Evolutionary conservation across 768 basidiomycete species (phyloP), one percentile per base, ranked within the genome.

Genomic region (Leucocoprinus leucothites): DNA sequence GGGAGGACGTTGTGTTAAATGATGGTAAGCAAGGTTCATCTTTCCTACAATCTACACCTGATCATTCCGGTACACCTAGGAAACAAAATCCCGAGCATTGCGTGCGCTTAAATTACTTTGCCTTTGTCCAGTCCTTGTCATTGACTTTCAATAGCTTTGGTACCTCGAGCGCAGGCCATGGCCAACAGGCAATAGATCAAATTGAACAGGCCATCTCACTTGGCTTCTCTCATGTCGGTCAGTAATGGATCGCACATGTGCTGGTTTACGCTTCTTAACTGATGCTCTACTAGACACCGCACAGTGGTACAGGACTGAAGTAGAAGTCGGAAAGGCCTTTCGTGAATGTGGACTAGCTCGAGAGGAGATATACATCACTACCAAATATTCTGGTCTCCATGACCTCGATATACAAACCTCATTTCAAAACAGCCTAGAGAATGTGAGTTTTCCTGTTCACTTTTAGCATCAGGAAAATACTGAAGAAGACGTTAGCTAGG

Each of bases 181-280:
- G 84, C 0, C 75, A 80, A 56, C 70, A 67, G 22, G 65, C 80
- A 4, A 74, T 74, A 19, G 74, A 78, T 62, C 76, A 79, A 60
- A 82, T 88, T 24, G 82, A 81, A 60, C 82, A 85, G 61, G 86
- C 85, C 2, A 68, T 87, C 44, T 76, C 75, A 1, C 75, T 79
- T 4, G 85, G 85, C 2, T 86, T 86, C 71, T 69, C 69, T 46
- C 86, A 87, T 62, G 66, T 88, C 46, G 85, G 86, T 82, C 59
- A 48, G 79, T 61, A 18, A 18, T 13, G 26, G 18, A 4, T 14
- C 24, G 8, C 43, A 24, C n/a, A 43, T 8, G 6, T 36, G 26
- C 43, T 24, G 28, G 24, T 8, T 43, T 13, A 24, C n/a, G 41
- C 36, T n/a, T n/a, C 13, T 38, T 26, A n/a, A n/a, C n/a, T n/a